Evolutionary conservation across 805 yeast genomes (phyloP).

Genomic region (Pichia phayaonensis): DNA sequence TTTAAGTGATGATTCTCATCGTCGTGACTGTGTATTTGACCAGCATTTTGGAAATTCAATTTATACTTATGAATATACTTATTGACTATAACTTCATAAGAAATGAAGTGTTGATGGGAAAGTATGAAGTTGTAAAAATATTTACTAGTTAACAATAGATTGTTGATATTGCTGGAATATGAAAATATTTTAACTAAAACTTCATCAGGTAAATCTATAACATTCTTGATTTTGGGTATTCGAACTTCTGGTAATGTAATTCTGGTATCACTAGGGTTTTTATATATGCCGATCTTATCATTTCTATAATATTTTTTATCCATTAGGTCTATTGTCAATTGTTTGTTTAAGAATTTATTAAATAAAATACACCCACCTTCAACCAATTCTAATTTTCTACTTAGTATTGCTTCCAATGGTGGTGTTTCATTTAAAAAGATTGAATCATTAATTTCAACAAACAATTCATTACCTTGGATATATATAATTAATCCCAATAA

Average conservation of each 20-base stretch:
- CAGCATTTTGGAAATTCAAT: background rate
- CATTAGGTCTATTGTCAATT: background rate
- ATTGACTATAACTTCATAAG: conserved; percentile 2
- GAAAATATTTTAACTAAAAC: conserved; percentile 12
- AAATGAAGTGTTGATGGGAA: conserved; percentile 7
- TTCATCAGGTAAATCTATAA: conserved; percentile 11
- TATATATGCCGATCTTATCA: background rate
- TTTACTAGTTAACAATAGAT: conserved; percentile 2
- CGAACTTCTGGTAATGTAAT: background rate
- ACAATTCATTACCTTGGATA: background rate
- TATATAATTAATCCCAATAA: background rate
- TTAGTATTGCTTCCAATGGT: conserved; percentile 1
- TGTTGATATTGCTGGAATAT: conserved; percentile 7
- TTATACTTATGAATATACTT: conserved; percentile 1
- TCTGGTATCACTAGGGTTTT: background rate
- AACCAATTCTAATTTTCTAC: background rate
- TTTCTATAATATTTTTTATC: background rate
- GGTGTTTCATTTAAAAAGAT: background rate
- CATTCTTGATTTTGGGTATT: background rate
- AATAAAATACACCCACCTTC: conserved; percentile 8
- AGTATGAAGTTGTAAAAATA: conserved; percentile 10
- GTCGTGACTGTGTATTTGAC: background rate
- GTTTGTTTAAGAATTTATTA: conserved; percentile 1
- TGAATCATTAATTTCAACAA: background rate
- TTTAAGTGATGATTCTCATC: conserved; percentile 11